Percentiles rank a stretch among this genome's conserved stretches.
Conservation (phyloP, 2,329 filamentous ascomycete species). For the Claviceps fusiformis region DNA sequence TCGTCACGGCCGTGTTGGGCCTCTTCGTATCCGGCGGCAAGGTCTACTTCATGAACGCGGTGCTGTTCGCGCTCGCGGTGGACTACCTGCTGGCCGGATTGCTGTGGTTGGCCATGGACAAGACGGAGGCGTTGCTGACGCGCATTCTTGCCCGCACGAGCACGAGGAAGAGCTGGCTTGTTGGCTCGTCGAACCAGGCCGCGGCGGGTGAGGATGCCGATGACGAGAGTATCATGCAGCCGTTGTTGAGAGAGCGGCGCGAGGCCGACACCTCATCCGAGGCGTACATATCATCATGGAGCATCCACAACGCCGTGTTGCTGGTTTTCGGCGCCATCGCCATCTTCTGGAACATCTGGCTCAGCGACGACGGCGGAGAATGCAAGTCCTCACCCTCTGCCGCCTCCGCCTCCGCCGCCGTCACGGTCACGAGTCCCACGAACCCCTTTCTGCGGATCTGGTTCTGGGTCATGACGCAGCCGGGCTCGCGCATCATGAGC, state of each 20-base stretch:
- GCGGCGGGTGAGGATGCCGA: slow-evolving; percentile 1
- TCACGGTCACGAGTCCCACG: slow-evolving; percentile 4
- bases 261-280: neutral
- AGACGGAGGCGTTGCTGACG: slow-evolving; percentile 21
- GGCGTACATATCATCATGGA: slow-evolving; percentile 23
- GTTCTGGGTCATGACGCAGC: slow-evolving; percentile 22
- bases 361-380: slow-evolving; percentile 25
- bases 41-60: slow-evolving; percentile 28
- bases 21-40: slow-evolving; percentile 18
- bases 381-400: slow-evolving; percentile 14
- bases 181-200: slow-evolving; percentile 6
- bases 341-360: slow-evolving; percentile 34
- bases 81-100: slow-evolving; percentile 31
- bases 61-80: slow-evolving; percentile 30
- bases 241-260: slow-evolving; percentile 14
- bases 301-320: slow-evolving; percentile 25
- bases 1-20: slow-evolving; percentile 20
- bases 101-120: slow-evolving; percentile 24
- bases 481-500: slow-evolving; percentile 18
- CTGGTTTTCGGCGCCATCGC: slow-evolving; percentile 20
- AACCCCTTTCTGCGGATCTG: slow-evolving; percentile 22
- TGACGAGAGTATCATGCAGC: slow-evolving; percentile 15
- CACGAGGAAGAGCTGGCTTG: neutral
- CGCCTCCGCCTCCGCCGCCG: neutral
- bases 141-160: slow-evolving; percentile 10